phyloP scores from a whole-genome alignment of 306 rosid species.

The Potentilla sterilis region DNA sequence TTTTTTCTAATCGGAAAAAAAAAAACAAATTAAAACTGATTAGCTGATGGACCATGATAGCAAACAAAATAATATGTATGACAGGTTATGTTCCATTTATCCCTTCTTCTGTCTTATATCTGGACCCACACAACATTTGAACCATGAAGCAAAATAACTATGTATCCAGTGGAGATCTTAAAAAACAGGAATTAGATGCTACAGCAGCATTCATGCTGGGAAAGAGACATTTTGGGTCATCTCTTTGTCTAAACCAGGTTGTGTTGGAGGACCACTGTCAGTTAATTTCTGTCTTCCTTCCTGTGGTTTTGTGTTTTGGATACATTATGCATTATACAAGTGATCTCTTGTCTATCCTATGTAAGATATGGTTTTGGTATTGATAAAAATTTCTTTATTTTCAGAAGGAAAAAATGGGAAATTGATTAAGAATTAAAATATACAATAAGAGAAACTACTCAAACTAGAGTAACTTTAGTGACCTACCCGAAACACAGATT shows the following conservation, averaged over 20 bases:
- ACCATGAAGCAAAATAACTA: background rate
- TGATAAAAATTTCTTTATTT: background rate
- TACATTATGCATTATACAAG: background rate
- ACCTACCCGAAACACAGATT: conserved; percentile 95
- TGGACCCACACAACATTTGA: background rate
- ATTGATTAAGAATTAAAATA: background rate
- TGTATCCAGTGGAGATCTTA: background rate
- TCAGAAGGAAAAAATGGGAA: background rate
- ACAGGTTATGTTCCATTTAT: background rate
- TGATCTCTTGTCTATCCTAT: background rate
- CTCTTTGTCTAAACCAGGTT: background rate
- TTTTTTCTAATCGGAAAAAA: background rate
- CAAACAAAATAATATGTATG: background rate
- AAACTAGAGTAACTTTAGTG: background rate
- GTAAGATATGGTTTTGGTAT: background rate
- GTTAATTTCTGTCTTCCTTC: background rate
- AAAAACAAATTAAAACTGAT: background rate
- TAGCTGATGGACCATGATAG: background rate
- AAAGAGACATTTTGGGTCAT: background rate
- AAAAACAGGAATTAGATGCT: background rate
- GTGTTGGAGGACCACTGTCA: background rate
- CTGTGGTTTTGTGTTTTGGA: background rate
- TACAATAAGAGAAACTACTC: background rate
- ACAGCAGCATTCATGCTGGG: background rate
- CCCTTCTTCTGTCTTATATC: background rate